phyloP scores from a whole-genome alignment of 2,329 filamentous ascomycete genomes.

The Nannizzia gypsea region DNA sequence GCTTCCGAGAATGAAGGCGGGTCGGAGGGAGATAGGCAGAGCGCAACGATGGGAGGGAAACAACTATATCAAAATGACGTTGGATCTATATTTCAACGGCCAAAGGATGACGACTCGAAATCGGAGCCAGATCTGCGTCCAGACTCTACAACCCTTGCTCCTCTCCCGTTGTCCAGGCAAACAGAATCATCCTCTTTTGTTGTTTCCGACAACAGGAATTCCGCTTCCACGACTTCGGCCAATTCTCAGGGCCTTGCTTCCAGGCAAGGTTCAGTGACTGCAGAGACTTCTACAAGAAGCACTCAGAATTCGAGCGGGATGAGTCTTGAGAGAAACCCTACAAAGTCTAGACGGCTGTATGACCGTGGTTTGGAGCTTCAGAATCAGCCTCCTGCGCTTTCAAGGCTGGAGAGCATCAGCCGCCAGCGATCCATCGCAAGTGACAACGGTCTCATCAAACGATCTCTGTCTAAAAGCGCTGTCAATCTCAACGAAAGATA shows the following conservation, averaged over 20 bases:
- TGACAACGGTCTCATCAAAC: conserved; percentile 33
- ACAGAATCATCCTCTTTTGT: conserved; percentile 46
- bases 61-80: conserved; percentile 81
- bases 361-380: conserved; percentile 72
- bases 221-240: conserved; percentile 79
- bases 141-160: conserved; percentile 3
- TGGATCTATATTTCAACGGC: conserved; percentile 54
- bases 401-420: conserved; percentile 67
- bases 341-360: conserved; percentile 64
- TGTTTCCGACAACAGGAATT: conserved; percentile 58
- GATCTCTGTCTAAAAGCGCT: conserved; percentile 46
- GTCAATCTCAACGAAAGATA: conserved; percentile 50
- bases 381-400: conserved; percentile 62
- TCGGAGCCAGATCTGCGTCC: not conserved
- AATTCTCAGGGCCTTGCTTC: conserved; percentile 52
- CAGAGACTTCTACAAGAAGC: conserved; percentile 18
- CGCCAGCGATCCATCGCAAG: conserved; percentile 52
- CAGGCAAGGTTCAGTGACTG: conserved; percentile 19
- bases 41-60: conserved; percentile 49
- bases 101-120: conserved; percentile 40
- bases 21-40: conserved; percentile 12
- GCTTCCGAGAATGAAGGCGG: conserved; percentile 30
- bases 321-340: conserved; percentile 52
- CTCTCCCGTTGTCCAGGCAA: conserved; percentile 39
- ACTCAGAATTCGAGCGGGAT: conserved; percentile 8